Conservation (phyloP, 495 filamentous ascomycete species). For the Hypomontagnella monticulosa region DNA sequence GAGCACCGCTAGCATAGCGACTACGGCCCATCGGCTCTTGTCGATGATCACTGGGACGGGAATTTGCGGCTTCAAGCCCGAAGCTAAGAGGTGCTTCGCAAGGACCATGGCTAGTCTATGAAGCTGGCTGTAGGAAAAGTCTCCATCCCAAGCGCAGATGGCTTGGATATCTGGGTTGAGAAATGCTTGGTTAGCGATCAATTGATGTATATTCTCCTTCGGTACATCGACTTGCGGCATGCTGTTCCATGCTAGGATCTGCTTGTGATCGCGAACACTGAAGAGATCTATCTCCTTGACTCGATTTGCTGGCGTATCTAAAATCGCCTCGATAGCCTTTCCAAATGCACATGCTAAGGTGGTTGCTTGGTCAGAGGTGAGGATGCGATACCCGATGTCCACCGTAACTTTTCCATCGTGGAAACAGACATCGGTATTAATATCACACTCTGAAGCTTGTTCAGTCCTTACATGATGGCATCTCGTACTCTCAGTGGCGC, state of each 20-base stretch:
- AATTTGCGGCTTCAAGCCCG: constrained; percentile 52
- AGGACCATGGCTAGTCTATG: constrained; percentile 51
- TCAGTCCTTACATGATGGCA: constrained; percentile 51
- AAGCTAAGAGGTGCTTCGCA: constrained; percentile 53
- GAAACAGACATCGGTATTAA: constrained; percentile 54
- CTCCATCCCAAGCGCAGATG: constrained; percentile 57
- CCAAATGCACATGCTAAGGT: constrained; percentile 55
- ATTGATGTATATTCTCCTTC: constrained; percentile 47
- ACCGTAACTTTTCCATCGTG: constrained; percentile 49
- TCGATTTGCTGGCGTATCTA: constrained; percentile 47
- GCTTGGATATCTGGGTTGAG: constrained; percentile 53
- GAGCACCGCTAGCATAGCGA: constrained; percentile 59
- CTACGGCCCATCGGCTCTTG: constrained; percentile 55
- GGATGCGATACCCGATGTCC: constrained; percentile 56
- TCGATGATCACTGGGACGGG: constrained; percentile 58
- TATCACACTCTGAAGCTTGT: constrained; percentile 56
- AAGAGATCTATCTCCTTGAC: constrained; percentile 56
- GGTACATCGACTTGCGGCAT: constrained; percentile 47
- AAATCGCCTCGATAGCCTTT: constrained; percentile 53
- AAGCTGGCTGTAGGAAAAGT: constrained; percentile 53
- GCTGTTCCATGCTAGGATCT: constrained; percentile 53
- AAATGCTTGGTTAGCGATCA: constrained; percentile 47
- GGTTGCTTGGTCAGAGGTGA: constrained; percentile 52
- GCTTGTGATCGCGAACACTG: constrained; percentile 53
- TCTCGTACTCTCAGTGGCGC: constrained; percentile 15